Conservation (phyloP, 805 yeast species). For the Grigorovia transvaalensis region DNA sequence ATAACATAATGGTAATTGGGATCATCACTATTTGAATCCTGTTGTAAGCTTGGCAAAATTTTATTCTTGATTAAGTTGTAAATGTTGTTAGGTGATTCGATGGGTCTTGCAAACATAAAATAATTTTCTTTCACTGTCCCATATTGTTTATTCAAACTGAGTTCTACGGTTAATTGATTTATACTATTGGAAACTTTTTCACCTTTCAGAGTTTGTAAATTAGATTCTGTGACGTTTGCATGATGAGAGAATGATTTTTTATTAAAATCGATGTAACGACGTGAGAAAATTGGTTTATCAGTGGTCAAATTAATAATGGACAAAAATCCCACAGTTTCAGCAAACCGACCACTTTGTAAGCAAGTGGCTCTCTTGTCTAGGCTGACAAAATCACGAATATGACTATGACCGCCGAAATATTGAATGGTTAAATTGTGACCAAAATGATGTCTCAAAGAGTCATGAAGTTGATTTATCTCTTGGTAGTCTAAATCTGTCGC, state of each 20-base stretch:
- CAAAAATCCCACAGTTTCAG: conserved; percentile 89
- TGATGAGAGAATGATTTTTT: conserved; percentile 61
- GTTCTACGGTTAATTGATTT: conserved; percentile 31
- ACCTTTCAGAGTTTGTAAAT: conserved; percentile 52
- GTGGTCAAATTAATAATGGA: conserved; percentile 37
- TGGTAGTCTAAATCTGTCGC: conserved; percentile 32
- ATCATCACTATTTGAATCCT: conserved; percentile 14
- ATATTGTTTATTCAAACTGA: conserved; percentile 44
- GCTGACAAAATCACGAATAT: conserved; percentile 70
- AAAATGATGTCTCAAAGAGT: conserved; percentile 42
- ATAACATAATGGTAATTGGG: conserved; percentile 40
- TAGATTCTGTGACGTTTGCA: conserved; percentile 32
- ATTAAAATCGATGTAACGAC: conserved; percentile 81
- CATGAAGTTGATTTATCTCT: conserved; percentile 31
- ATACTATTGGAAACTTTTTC: conserved; percentile 37
- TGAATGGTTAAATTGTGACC: conserved; percentile 56
- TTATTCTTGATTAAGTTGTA: conserved; percentile 47
- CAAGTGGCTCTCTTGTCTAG: conserved; percentile 62
- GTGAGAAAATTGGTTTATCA: conserved; percentile 29
- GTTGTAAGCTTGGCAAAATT: conserved; percentile 37
- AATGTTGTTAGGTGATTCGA: conserved; percentile 46
- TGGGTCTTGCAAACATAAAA: conserved; percentile 56
- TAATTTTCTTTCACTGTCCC: conserved; percentile 64
- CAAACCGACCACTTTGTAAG: conserved; percentile 84
- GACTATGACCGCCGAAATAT: conserved; percentile 91